Conservation (phyloP, 305 asterid genomes). For the Ajuga reptans region DNA sequence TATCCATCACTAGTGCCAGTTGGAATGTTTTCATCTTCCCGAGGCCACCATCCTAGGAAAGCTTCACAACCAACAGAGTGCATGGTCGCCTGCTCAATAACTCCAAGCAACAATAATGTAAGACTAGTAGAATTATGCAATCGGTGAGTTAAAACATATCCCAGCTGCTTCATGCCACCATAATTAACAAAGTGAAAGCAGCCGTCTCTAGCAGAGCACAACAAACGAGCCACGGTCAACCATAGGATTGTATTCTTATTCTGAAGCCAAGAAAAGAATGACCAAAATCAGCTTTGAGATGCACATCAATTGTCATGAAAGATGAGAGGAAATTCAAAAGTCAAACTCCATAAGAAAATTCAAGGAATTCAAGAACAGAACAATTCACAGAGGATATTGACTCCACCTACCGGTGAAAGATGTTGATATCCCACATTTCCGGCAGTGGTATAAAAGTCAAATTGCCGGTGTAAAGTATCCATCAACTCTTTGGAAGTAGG, state of each 20-base stretch:
- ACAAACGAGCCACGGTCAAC: conserved; percentile 54
- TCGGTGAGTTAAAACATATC: conserved; percentile 41
- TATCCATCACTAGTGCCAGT: conserved; percentile 76
- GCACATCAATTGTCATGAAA: conserved; percentile 9
- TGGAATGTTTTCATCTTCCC: conserved; percentile 69
- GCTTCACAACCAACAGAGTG: conserved; percentile 93
- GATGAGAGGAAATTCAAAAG: conserved; percentile 12
- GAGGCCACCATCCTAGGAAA: conserved; percentile 52
- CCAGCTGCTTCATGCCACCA: conserved; percentile 94
- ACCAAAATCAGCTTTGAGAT: conserved; percentile 14
- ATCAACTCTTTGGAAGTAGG: conserved; percentile 65
- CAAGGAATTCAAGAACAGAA: conserved; percentile 6
- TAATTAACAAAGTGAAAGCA: conserved; percentile 33
- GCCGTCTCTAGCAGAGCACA: conserved; percentile 87
- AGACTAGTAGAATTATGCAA: conserved; percentile 46
- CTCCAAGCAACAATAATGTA: conserved; percentile 63
- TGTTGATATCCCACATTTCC: conserved; percentile 41
- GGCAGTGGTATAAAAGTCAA: conserved; percentile 25
- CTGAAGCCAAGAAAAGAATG: conserved; percentile 36
- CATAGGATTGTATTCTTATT: conserved; percentile 57
- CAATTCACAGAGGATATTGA: conserved; percentile 19
- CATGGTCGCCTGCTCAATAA: conserved; percentile 77
- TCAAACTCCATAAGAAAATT: conserved; percentile 3
- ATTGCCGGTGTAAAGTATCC: conserved; percentile 37
- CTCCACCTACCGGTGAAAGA: conserved; percentile 57